Evolutionary conservation across 2,329 filamentous ascomycete species (phyloP).

Genomic region (Colletotrichum tropicicola): DNA sequence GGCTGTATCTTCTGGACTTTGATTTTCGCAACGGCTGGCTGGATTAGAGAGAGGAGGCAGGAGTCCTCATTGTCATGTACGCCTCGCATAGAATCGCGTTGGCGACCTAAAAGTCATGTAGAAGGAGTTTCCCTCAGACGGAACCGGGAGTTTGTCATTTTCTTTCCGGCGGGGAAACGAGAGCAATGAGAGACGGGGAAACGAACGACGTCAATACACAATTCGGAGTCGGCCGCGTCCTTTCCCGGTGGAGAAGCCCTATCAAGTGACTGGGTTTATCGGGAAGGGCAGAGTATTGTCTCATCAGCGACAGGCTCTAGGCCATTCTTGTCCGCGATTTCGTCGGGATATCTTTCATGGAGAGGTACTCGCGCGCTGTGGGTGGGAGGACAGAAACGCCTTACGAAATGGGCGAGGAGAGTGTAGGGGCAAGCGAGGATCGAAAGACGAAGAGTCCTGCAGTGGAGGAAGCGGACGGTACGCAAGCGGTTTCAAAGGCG

Average conservation of each 20-base stretch:
- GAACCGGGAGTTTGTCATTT: conserved; percentile 26
- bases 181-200: conserved; percentile 29
- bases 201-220: conserved; percentile 24
- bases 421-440: conserved; percentile 28
- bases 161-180: conserved; percentile 26
- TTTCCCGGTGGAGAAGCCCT: conserved; percentile 4
- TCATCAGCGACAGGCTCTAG: conserved; percentile 11
- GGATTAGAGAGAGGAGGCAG: conserved; percentile 31
- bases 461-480: conserved; percentile 17
- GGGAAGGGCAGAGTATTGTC: conserved; percentile 5
- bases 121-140: conserved; percentile 33
- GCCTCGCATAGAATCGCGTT: conserved; percentile 30
- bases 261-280: conserved; percentile 23
- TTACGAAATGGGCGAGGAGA: conserved; percentile 22
- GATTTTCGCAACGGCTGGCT: conserved; percentile 29
- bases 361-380: neutral
- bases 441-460: neutral
- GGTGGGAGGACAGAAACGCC: conserved; percentile 7
- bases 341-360: conserved; percentile 2
- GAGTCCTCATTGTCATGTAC: conserved; percentile 33
- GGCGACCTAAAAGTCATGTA: conserved; percentile 33
- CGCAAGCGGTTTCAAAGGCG: neutral
- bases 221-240: conserved; percentile 27
- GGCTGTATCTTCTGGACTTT: conserved; percentile 33
- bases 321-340: conserved; percentile 18